Base-by-base conservation (phyloP, 352 stramenopile species). In the Pythium phragmiticola region DNA sequence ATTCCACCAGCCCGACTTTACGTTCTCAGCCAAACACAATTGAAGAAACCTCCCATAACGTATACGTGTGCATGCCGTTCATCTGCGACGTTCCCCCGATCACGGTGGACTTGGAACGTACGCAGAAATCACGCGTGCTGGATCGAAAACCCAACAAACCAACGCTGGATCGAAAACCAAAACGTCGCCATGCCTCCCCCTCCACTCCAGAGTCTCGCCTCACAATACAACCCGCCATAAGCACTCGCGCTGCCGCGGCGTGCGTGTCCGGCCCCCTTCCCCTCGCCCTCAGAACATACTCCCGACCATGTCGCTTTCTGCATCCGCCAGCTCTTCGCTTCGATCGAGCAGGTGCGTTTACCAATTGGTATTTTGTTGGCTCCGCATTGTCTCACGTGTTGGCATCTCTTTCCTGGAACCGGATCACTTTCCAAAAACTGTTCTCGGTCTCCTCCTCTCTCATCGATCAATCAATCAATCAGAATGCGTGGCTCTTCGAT, bases 401-500 rank as follows among this genome's bases (percentile, higher is more conserved):
- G 26, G 26, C 26, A 30, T 30, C 26, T 30, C 2, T 5, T 5
- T 30, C 26, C 26, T 42, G 37, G 37, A 42, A 17, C 37, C 14
- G 11, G 37, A 17, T 42, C 37, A 42, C 9, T 16, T 42, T 42
- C 3, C 9, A 42, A 12, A 16, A 17, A 2, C 11, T 12, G 14
- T 42, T 42, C 37, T 16, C 37, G 14, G 14, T 42, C 37, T 42
- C 14, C 37, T 42, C 14, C 37, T 17, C 9, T 16, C 9, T 42
- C 37, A 4, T 42, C 14, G 37, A 30, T 42, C 37, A 2, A 42
- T 17, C 37, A 42, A 42, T 42, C 23, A 17, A 16, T 17, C 30
- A 62, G 56, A 21, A 63, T 63, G 46, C 56, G 56, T n/a, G 16
- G 19, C 28, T 46, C 56, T 9, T 63, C 56, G 11, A 23, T 55